phyloP scores from a whole-genome alignment of 2,329 filamentous ascomycete genomes.

The Hypoxylon sp. region DNA sequence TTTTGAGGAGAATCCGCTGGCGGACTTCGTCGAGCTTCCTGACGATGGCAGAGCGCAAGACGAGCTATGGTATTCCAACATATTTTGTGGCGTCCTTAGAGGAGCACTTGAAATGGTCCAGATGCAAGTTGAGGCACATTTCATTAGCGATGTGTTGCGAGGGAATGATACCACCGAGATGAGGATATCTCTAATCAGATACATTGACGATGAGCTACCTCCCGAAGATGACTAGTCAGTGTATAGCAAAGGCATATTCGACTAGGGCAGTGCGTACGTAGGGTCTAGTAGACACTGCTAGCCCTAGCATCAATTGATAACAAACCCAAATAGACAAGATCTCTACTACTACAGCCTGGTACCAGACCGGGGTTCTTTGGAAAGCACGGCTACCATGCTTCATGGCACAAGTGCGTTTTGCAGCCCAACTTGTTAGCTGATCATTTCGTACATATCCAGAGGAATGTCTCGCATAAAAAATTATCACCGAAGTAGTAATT shows the following conservation, averaged over 20 bases:
- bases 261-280: neutral
- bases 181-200: slow-evolving; percentile 90
- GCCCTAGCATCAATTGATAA: slow-evolving; percentile 4
- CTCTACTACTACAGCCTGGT: neutral
- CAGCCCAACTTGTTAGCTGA: neutral
- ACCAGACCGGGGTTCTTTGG: neutral
- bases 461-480: slow-evolving; percentile 13
- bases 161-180: slow-evolving; percentile 98
- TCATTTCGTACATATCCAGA: neutral
- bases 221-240: slow-evolving; percentile 86
- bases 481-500: slow-evolving; percentile 10
- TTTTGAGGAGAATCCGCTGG: slow-evolving; percentile 96
- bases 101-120: slow-evolving; percentile 98
- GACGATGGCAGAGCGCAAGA: slow-evolving; percentile 97
- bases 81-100: slow-evolving; percentile 91
- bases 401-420: neutral
- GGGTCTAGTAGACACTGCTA: neutral
- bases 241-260: neutral
- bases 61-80: slow-evolving; percentile 98
- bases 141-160: slow-evolving; percentile 91
- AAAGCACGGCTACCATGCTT: slow-evolving; percentile 1
- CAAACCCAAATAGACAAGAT: slow-evolving; percentile 5
- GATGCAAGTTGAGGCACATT: slow-evolving; percentile 98
- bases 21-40: slow-evolving; percentile 96
- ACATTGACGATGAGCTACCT: slow-evolving; percentile 97